Conservation (phyloP, 352 stramenopile genomes). For the Globisporangium perplexum region DNA sequence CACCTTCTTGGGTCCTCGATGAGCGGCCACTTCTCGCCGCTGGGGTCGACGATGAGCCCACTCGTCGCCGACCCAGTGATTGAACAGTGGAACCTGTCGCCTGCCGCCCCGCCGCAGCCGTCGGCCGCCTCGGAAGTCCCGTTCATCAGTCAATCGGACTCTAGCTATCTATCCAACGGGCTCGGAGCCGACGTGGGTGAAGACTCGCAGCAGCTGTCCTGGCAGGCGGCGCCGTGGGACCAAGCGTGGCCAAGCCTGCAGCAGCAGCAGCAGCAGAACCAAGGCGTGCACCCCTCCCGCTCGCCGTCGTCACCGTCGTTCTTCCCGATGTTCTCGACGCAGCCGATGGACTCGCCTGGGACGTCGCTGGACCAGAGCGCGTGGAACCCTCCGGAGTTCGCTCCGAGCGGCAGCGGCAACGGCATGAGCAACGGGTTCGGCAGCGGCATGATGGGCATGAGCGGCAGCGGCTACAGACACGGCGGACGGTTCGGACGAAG, state of each 20-base stretch:
- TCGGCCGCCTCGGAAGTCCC: constrained; percentile 28
- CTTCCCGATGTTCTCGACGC: constrained; percentile 55
- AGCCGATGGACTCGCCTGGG: constrained; percentile 5
- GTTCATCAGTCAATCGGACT: constrained; percentile 34
- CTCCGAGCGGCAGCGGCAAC: constrained; percentile 12
- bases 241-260: constrained; percentile 46
- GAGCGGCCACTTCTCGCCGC: constrained; percentile 44
- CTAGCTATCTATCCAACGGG: constrained; percentile 36
- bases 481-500: constrained; percentile 13
- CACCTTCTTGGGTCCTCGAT: constrained; percentile 29
- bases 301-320: constrained; percentile 36
- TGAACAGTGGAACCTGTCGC: constrained; percentile 77
- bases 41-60: constrained; percentile 41
- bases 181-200: constrained; percentile 28
- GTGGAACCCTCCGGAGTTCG: constrained; percentile 18
- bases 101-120: constrained; percentile 34
- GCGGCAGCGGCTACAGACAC: constrained; percentile 16
- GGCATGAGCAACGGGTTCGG: constrained; percentile 35
- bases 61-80: constrained; percentile 67
- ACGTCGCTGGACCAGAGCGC: constrained; percentile 14
- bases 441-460: constrained; percentile 34
- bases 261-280: constrained; percentile 21
- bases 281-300: constrained; percentile 24
- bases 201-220: constrained; percentile 28
- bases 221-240: constrained; percentile 47